These are phyloP conservation scores for Pyrenophora seminiperda DNA, from an alignment of 2,329 filamentous ascomycete species.

Conservation along the genomic window DNA sequence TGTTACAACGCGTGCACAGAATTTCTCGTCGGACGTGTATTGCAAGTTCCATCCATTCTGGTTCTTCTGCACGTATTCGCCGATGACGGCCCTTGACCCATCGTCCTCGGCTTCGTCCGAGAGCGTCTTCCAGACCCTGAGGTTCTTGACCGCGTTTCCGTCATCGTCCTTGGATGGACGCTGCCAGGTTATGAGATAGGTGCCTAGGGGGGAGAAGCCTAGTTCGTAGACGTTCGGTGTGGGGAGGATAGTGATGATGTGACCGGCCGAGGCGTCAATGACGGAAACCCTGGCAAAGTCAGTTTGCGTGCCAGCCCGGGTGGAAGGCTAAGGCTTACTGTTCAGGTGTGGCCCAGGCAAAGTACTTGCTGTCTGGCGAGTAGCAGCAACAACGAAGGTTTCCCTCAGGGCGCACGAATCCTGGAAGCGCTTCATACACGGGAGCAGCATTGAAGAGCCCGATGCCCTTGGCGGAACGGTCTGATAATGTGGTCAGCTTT, in stretches of 20 bases:
- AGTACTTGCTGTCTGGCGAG: slow-evolving; percentile 93
- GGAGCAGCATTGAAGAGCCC: slow-evolving; percentile 91
- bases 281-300: slow-evolving; percentile 69
- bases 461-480: slow-evolving; percentile 95
- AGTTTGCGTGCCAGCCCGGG: slow-evolving; percentile 5
- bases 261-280: slow-evolving; percentile 78
- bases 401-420: slow-evolving; percentile 81
- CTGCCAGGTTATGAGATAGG: slow-evolving; percentile 96
- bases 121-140: slow-evolving; percentile 92
- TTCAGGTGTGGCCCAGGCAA: slow-evolving; percentile 90
- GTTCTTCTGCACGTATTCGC: slow-evolving; percentile 92
- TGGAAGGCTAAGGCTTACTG: slow-evolving; percentile 51
- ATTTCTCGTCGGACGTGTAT: slow-evolving; percentile 91
- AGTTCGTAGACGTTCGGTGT: slow-evolving; percentile 90
- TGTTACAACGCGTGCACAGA: slow-evolving; percentile 89
- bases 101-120: slow-evolving; percentile 67
- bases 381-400: slow-evolving; percentile 94
- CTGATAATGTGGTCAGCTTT: slow-evolving; percentile 46
- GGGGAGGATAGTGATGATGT: slow-evolving; percentile 74
- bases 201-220: slow-evolving; percentile 89
- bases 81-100: slow-evolving; percentile 73
- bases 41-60: slow-evolving; percentile 97
- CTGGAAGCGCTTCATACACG: slow-evolving; percentile 81
- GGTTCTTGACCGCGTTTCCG: slow-evolving; percentile 91
- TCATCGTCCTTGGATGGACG: slow-evolving; percentile 89